Base-by-base conservation (phyloP, 192 early-diverging fungal genomes). In the Backusella westeae region DNA sequence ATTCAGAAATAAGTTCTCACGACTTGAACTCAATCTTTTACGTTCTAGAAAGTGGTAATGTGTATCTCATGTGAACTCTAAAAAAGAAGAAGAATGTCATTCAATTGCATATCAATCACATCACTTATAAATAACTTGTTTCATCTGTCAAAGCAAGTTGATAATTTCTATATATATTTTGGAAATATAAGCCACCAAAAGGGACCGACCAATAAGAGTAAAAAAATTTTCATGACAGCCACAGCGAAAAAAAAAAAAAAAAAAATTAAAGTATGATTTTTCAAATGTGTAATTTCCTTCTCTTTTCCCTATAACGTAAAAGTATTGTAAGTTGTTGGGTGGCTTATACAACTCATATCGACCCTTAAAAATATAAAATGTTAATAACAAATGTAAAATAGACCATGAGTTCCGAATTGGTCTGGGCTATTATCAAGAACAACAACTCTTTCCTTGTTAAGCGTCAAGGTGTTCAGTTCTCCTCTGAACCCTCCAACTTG, bases 391-490 rank as follows among this genome's bases (percentile, higher is more conserved):
- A 42, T 69, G 66, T 35, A 32, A 38, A 65, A 17, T 76, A 79
- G 75, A 79, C 73, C 46, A 83, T 83, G 82, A 80, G 78, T 71
- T 41, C 79, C 44, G 82, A 83, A 68, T 79, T 83, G 52, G 75
- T 83, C 34, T 83, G 89, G 84, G 85, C 88, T 80, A 87, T 91
- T 82, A 88, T 93, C 87, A 92, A 90, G 86, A 90, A 93, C 79
- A 87, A 85, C 81, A 90, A 87, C 84, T 89, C 91, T 76, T 96
- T 89, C 87, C 83, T 96, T 70, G 89, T 95, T 77, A 96, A 96
- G 90, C 88, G 93, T 53, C 85, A 86, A 80, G 93, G 93, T 67
- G 84, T 85, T 74, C 86, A 91, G 80, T 88, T 95, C 84, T 89
- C 87, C 74, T 76, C 89, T 34, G 94, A 95, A 84, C 83, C 87